phyloP scores from a whole-genome alignment of 495 filamentous ascomycete species.

The Penicillium canariense region DNA sequence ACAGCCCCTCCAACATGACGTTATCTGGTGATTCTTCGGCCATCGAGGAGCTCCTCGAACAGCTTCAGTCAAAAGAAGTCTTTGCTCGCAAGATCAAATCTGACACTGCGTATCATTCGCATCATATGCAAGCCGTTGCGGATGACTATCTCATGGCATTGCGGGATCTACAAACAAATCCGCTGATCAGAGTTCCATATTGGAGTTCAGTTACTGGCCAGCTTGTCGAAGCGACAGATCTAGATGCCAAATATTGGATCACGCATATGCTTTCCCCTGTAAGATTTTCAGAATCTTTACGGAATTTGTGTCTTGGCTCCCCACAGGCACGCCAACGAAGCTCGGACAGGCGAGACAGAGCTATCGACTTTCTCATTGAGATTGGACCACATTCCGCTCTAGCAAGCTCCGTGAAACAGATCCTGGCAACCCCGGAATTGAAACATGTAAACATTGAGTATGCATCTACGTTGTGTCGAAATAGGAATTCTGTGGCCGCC shows the following conservation, averaged over 20 bases:
- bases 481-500: neutral
- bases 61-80: conserved; percentile 1
- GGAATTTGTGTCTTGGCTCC: neutral
- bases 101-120: conserved; percentile 33
- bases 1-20: conserved; percentile 31
- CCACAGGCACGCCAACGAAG: neutral
- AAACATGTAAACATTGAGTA: neutral
- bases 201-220: no score
- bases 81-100: conserved; percentile 27
- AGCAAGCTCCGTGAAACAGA: conserved; percentile 23
- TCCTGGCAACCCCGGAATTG: no score
- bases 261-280: neutral
- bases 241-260: neutral
- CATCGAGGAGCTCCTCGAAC: conserved; percentile 6
- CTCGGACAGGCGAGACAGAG: neutral
- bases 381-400: conserved; percentile 30
- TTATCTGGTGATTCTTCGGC: conserved; percentile 26
- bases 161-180: no score
- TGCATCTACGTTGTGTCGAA: neutral
- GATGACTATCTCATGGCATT: conserved; percentile 13
- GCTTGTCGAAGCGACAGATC: no score
- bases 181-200: no score
- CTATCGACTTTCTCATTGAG: conserved; percentile 21
- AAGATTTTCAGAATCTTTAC: neutral
- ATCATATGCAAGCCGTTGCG: conserved; percentile 22